Evolutionary conservation across 768 basidiomycete genomes (phyloP).

Genomic region (Daedaleopsis nitida): DNA sequence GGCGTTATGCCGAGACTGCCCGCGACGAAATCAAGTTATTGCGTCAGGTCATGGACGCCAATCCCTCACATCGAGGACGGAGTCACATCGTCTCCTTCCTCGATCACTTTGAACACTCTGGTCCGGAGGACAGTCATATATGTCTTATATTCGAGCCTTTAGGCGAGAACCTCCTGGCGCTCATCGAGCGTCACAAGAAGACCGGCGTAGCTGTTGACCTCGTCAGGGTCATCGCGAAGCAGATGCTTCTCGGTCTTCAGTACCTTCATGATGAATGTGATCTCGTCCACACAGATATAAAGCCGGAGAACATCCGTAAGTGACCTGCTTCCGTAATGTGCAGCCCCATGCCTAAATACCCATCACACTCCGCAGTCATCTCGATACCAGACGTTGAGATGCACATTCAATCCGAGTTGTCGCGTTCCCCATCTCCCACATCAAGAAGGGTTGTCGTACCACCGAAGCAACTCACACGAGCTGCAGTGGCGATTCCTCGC

Average conservation of each 20-base stretch:
- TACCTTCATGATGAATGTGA: conserved; percentile 93
- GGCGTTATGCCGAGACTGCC: conserved; percentile 94
- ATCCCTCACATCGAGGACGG: conserved; percentile 77
- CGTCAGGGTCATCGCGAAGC: conserved; percentile 84
- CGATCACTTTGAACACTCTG: conserved; percentile 82
- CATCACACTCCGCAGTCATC: conserved; percentile 53
- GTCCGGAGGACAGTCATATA: conserved; percentile 74
- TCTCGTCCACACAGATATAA: conserved; percentile 91
- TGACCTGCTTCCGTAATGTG: conserved; percentile 30
- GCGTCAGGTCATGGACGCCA: conserved; percentile 68
- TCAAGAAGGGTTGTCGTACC: conserved; percentile 84
- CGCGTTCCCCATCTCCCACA: conserved; percentile 67
- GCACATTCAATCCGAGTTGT: conserved; percentile 71
- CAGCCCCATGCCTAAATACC: neutral
- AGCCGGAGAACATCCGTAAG: conserved; percentile 95
- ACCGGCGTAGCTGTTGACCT: conserved; percentile 81
- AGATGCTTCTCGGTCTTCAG: conserved; percentile 85
- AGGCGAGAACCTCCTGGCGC: conserved; percentile 73
- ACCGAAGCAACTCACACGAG: conserved; percentile 58
- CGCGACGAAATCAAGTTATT: conserved; percentile 95
- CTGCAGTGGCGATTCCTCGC: conserved; percentile 62
- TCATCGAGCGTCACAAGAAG: conserved; percentile 78
- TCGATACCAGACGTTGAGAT: conserved; percentile 79
- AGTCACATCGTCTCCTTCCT: conserved; percentile 85
- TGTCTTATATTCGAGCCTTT: conserved; percentile 92